These are phyloP conservation scores for Ceratocystis cubensis DNA, from an alignment of 2,329 filamentous ascomycete species.

Conservation along the genomic window DNA sequence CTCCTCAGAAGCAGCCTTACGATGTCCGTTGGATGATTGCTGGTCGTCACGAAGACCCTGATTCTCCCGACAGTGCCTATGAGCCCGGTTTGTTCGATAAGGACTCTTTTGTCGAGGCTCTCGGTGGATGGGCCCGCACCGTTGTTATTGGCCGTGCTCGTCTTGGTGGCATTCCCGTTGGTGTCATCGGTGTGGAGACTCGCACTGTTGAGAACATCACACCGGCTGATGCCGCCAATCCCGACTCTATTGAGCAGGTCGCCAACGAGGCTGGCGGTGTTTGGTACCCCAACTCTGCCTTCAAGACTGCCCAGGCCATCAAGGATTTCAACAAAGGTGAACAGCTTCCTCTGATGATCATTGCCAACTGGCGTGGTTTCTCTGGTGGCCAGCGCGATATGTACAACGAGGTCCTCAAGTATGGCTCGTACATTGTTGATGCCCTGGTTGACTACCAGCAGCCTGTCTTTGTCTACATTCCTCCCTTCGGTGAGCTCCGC, in stretches of 20 bases:
- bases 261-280: conserved; percentile 93
- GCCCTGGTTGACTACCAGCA: conserved; percentile 97
- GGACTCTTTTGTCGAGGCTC: conserved; percentile 90
- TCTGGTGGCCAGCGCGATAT: conserved; percentile 98
- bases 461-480: conserved; percentile 98
- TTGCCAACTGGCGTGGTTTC: conserved; percentile 99
- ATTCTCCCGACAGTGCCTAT: conserved; percentile 60
- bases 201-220: conserved; percentile 93
- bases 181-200: conserved; percentile 95
- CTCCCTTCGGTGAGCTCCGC: conserved; percentile 88
- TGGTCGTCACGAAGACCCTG: conserved; percentile 45
- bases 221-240: conserved; percentile 92
- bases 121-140: conserved; percentile 92
- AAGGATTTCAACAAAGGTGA: conserved; percentile 98
- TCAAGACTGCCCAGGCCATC: conserved; percentile 98
- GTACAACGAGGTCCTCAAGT: conserved; percentile 99
- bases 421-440: conserved; percentile 97
- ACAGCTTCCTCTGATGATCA: conserved; percentile 95
- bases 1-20: conserved; percentile 69
- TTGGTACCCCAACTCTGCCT: conserved; percentile 99
- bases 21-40: conserved; percentile 90
- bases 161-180: conserved; percentile 92
- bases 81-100: conserved; percentile 88
- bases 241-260: conserved; percentile 94
- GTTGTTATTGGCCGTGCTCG: conserved; percentile 94